Percentiles rank a stretch among this genome's conserved stretches.
phyloP scores from a whole-genome alignment of 164 flowering plant genomes.

The Sextonia rubra region DNA sequence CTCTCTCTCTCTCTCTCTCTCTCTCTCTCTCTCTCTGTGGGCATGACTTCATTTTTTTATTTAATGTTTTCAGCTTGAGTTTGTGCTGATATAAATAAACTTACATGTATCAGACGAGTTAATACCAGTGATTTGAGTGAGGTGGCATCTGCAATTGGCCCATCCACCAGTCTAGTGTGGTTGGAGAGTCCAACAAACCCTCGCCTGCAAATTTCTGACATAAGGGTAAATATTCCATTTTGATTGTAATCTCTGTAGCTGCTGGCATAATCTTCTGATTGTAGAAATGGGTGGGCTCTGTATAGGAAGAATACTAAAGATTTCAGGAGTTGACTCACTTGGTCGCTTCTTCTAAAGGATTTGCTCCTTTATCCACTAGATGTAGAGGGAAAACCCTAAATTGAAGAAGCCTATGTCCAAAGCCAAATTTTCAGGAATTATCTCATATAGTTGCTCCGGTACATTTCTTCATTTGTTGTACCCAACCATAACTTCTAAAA shows the following conservation, averaged over 20 bases:
- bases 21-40: conserved; percentile 2
- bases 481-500: no score
- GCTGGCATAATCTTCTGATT: not conserved
- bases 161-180: conserved; percentile 93
- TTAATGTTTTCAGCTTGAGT: not conserved
- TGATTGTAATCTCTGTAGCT: not conserved
- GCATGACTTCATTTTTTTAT: not conserved
- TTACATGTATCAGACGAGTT: conserved; percentile 56
- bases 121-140: conserved; percentile 64
- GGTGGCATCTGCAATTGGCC: conserved; percentile 78
- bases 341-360: not conserved
- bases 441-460: not conserved
- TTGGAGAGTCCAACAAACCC: conserved; percentile 98
- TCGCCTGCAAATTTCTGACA: conserved; percentile 78
- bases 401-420: not conserved
- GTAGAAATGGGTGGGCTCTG: not conserved
- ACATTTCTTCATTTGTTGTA: not conserved
- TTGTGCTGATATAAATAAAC: conserved; percentile 10
- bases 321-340: not conserved
- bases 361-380: not conserved
- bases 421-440: not conserved
- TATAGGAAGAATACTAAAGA: not conserved
- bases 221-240: conserved; percentile 40
- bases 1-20: conserved; percentile 7
- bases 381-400: not conserved